phyloP scores from a whole-genome alignment of 2,329 filamentous ascomycete species.

The Biscogniauxia sp. region DNA sequence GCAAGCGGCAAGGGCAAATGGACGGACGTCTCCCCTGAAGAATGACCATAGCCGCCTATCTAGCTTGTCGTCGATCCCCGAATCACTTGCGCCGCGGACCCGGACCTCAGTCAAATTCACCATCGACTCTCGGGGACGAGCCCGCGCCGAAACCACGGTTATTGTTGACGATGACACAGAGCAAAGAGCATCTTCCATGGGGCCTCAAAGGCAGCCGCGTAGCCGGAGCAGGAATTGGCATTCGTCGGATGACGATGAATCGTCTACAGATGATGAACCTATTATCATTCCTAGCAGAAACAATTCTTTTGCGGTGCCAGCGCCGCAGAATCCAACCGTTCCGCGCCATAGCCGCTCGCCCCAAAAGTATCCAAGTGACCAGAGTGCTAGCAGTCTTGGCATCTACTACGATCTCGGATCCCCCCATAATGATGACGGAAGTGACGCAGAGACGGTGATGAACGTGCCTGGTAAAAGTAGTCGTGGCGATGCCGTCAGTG shows the following conservation, averaged over 20 bases:
- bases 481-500: constrained; percentile 57
- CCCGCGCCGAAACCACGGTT: constrained; percentile 52
- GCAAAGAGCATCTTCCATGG: constrained; percentile 20
- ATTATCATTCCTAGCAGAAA: constrained; percentile 63
- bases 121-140: constrained; percentile 61
- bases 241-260: constrained; percentile 50
- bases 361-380: constrained; percentile 49
- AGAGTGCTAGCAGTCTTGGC: constrained; percentile 43
- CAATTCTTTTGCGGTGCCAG: constrained; percentile 56
- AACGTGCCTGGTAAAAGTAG: constrained; percentile 39
- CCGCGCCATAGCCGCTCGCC: constrained; percentile 45
- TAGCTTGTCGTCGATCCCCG: constrained; percentile 57
- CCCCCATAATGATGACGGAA: constrained; percentile 44
- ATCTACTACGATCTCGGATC: constrained; percentile 34
- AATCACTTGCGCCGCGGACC: constrained; percentile 44
- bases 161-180: constrained; percentile 33
- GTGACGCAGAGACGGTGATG: constrained; percentile 59
- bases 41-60: constrained; percentile 49
- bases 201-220: constrained; percentile 19
- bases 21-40: constrained; percentile 54
- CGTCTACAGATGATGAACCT: constrained; percentile 62
- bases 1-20: constrained; percentile 39
- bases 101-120: constrained; percentile 60
- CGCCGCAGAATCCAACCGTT: constrained; percentile 47
- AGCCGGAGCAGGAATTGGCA: constrained; percentile 37